These are phyloP conservation scores for Diaporthe capsici DNA, from an alignment of 2,329 filamentous ascomycete genomes.

Conservation along the genomic window DNA sequence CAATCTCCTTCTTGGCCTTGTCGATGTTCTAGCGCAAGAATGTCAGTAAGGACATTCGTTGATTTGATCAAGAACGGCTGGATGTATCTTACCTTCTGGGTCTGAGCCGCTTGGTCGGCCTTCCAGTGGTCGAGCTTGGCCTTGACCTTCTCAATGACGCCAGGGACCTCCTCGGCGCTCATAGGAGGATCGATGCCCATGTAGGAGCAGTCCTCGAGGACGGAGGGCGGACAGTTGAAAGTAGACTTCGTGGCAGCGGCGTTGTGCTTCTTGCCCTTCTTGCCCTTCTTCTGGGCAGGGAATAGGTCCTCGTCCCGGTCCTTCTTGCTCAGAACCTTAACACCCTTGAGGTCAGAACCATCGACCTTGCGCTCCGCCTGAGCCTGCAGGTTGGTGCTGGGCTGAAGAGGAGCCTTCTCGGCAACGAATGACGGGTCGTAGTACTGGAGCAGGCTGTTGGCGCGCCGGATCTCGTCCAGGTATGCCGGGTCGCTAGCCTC, in stretches of 20 bases:
- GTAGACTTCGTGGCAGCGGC: conserved; percentile 61
- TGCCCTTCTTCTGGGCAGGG: conserved; percentile 84
- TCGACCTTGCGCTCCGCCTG: conserved; percentile 88
- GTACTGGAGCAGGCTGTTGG: conserved; percentile 89
- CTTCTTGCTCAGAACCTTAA: conserved; percentile 86
- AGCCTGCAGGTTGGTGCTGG: conserved; percentile 81
- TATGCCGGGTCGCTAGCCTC: conserved; percentile 90
- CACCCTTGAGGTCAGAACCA: conserved; percentile 86
- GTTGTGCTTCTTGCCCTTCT: conserved; percentile 85
- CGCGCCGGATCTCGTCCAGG: conserved; percentile 91
- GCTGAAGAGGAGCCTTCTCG: conserved; percentile 74
- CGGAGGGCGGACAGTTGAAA: conserved; percentile 90
- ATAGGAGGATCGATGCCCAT: conserved; percentile 91
- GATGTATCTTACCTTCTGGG: conserved; percentile 79
- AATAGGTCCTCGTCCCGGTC: conserved; percentile 91
- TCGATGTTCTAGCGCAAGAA: conserved; percentile 82
- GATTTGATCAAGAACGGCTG: background rate
- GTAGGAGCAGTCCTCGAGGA: conserved; percentile 90
- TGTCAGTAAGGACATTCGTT: conserved; percentile 3
- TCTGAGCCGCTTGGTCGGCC: conserved; percentile 89
- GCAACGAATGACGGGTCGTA: conserved; percentile 82
- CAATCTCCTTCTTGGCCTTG: conserved; percentile 96
- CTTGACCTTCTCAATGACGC: conserved; percentile 88
- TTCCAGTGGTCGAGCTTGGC: conserved; percentile 95
- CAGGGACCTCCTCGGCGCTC: conserved; percentile 84